Evolutionary conservation across 352 stramenopile species (phyloP).

Genomic region (Pythium volutum): DNA sequence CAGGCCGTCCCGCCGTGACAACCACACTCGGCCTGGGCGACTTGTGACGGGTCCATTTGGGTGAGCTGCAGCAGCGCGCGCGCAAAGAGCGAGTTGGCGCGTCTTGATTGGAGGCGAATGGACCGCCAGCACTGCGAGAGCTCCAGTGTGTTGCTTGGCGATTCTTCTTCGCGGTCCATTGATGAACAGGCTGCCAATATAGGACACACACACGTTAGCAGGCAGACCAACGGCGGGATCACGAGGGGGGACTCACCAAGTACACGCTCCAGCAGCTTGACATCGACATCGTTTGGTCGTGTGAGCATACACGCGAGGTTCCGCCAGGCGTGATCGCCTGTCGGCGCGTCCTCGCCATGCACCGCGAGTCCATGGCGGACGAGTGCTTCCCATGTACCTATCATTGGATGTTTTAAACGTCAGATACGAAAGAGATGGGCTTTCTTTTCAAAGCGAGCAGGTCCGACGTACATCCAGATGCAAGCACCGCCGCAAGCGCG

Average conservation of each 20-base stretch:
- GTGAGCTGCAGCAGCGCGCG: slow-evolving; percentile 7
- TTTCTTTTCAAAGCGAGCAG: neutral
- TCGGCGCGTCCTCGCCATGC: neutral
- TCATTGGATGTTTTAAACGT: no score
- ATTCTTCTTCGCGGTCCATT: neutral
- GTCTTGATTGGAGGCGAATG: neutral
- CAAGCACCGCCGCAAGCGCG: neutral
- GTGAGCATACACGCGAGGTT: slow-evolving; percentile 5
- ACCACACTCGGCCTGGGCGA: slow-evolving; percentile 51
- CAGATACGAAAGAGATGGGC: neutral
- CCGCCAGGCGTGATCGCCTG: neutral
- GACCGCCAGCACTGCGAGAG: slow-evolving; percentile 5
- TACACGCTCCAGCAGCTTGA: neutral
- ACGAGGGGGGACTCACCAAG: neutral
- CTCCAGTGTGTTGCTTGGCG: slow-evolving; percentile 6
- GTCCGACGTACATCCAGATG: neutral
- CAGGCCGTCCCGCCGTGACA: slow-evolving; percentile 49
- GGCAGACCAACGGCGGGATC: neutral
- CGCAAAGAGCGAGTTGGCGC: neutral
- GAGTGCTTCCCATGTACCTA: neutral
- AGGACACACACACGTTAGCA: neutral
- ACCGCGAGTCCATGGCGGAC: neutral
- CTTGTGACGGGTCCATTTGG: neutral
- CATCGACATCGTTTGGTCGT: neutral
- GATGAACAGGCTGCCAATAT: slow-evolving; percentile 6